phyloP scores from a whole-genome alignment of 225 moss, liverwort and hornwort genomes.

The Marchantia polymorpha region DNA sequence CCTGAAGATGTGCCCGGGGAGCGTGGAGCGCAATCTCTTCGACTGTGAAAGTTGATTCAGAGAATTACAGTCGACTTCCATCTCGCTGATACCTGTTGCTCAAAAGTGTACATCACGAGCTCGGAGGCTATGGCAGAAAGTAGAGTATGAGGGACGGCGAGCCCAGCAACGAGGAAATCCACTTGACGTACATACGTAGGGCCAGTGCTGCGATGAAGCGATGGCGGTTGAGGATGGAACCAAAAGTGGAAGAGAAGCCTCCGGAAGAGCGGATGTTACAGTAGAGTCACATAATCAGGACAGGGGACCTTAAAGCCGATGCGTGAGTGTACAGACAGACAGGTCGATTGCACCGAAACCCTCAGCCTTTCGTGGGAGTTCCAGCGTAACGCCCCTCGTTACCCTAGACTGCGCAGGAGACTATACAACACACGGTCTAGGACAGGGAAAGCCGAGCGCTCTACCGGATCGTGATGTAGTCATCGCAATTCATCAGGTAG shows the following conservation, averaged over 20 bases:
- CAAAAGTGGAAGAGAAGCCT: slow-evolving; percentile 20
- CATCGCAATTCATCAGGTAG: slow-evolving; percentile 39
- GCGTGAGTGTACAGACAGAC: slow-evolving; percentile 20
- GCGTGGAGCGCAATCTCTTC: background rate
- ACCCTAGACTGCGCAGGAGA: slow-evolving; percentile 28
- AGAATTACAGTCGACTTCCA: background rate
- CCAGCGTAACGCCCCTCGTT: slow-evolving; percentile 12
- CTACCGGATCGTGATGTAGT: slow-evolving; percentile 26
- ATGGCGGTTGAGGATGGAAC: slow-evolving; percentile 6
- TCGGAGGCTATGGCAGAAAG: background rate
- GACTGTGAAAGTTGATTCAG: background rate
- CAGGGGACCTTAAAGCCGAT: slow-evolving; percentile 29
- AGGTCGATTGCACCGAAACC: slow-evolving; percentile 26
- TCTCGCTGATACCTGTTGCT: slow-evolving; percentile 4
- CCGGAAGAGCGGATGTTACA: slow-evolving; percentile 11
- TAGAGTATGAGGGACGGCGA: background rate
- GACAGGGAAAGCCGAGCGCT: slow-evolving; percentile 1
- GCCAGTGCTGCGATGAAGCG: background rate
- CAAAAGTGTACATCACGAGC: background rate
- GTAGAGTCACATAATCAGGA: slow-evolving; percentile 18
- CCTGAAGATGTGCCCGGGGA: background rate
- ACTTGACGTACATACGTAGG: background rate
- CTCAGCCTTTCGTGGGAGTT: background rate
- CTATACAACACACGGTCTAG: slow-evolving; percentile 34
- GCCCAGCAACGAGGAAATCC: slow-evolving; percentile 1